These are phyloP conservation scores for Chlamydomonas incerta DNA, from an alignment of 139 green algal species.

Conservation along the genomic window DNA sequence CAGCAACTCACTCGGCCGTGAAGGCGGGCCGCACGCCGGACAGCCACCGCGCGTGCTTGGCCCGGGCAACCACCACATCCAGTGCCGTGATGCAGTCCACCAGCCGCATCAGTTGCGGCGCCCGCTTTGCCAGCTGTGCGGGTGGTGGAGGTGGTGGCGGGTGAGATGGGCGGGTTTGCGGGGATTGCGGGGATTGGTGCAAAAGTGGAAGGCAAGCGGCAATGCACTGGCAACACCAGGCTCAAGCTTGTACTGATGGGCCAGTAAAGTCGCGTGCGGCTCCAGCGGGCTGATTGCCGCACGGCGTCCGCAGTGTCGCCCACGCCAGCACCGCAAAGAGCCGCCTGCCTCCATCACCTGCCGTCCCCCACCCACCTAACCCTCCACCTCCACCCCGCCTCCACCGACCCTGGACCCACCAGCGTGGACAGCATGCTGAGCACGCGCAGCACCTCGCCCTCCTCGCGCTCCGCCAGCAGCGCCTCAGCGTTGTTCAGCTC, in stretches of 20 bases:
- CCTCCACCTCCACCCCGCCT: too few species aligned
- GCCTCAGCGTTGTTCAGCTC: constrained; percentile 86
- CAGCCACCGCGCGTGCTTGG: constrained; percentile 72
- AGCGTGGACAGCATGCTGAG: constrained; percentile 61
- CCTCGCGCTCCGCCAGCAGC: constrained; percentile 69
- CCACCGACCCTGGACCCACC: constrained; percentile 35
- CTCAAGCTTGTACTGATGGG: too few species aligned
- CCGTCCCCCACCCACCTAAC: too few species aligned
- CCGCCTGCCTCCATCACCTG: too few species aligned
- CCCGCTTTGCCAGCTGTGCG: neutral
- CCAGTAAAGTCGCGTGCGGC: too few species aligned
- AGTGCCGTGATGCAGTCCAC: constrained; percentile 64
- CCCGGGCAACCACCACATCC: constrained; percentile 77
- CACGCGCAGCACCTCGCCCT: constrained; percentile 69
- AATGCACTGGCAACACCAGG: too few species aligned
- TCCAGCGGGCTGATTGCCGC: too few species aligned
- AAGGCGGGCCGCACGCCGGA: constrained; percentile 46
- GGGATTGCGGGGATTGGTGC: too few species aligned
- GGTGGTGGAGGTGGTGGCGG: neutral
- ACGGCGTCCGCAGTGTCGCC: too few species aligned
- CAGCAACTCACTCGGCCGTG: neutral
- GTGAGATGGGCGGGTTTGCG: neutral
- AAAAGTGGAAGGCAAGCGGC: too few species aligned
- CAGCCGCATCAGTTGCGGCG: constrained; percentile 37
- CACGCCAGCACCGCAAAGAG: too few species aligned